These are phyloP conservation scores for Trypanosoma grayi DNA, from an alignment of 208 protist species.

Conservation along the genomic window DNA sequence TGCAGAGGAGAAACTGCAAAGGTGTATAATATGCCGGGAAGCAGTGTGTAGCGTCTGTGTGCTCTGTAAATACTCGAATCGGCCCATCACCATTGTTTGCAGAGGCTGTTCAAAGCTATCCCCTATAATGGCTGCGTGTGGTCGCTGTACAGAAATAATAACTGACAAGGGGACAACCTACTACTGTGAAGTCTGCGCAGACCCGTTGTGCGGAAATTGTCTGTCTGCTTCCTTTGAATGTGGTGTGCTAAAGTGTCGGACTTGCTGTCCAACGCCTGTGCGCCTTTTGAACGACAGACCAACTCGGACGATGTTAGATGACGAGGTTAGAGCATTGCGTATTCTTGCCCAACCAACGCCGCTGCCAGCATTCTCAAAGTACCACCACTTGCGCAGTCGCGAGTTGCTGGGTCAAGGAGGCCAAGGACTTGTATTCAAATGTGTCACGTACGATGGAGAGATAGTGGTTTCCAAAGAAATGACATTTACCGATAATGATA, in stretches of 20 bases:
- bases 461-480: conserved; percentile 84
- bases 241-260: conserved; percentile 61
- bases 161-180: conserved; percentile 25
- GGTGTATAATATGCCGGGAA: conserved; percentile 47
- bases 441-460: conserved; percentile 59
- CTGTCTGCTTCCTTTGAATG: conserved; percentile 58
- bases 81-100: conserved; percentile 42
- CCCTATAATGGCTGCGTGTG: conserved; percentile 37
- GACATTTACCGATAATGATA: conserved; percentile 40
- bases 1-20: conserved; percentile 13
- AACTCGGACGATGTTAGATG: conserved; percentile 11
- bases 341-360: neutral
- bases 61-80: conserved; percentile 29
- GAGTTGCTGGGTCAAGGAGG: conserved; percentile 69
- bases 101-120: conserved; percentile 29
- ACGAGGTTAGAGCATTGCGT: conserved; percentile 6
- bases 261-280: conserved; percentile 57
- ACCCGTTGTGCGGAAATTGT: conserved; percentile 57
- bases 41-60: conserved; percentile 42
- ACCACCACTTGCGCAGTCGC: conserved; percentile 34
- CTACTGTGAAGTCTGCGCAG: conserved; percentile 65
- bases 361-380: conserved; percentile 28
- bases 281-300: conserved; percentile 23
- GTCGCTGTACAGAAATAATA: conserved; percentile 38
- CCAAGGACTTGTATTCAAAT: conserved; percentile 83